Base-by-base conservation (phyloP, 768 basidiomycete species). In the Agrocybe pediades region DNA sequence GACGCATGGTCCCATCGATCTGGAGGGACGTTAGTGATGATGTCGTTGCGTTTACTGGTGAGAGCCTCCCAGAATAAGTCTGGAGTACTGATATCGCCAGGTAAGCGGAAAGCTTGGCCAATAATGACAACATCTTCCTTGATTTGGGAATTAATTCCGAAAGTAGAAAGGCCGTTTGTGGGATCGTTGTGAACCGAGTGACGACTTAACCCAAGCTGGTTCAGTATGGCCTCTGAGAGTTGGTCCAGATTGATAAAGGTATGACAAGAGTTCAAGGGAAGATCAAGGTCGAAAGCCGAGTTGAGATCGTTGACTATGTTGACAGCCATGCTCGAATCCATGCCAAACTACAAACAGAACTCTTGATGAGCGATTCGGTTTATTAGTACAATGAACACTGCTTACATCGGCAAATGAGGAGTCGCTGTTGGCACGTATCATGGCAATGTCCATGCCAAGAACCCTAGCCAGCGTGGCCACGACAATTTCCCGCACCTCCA, bases 1-100 rank as follows among this genome's bases (percentile, higher is more conserved):
- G 64, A 65, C 7, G 62, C 52, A 46, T 71, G 66, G 47, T 71
- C 70, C 70, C 69, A 69, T 27, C 69, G 60, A 25, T 69, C 62
- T 1, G 53, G 9, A n/a, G 68, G 69, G 21, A 66, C 41, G 2
- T 59, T 49, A 36, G 51, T 57, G 23, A 68, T 50, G 13, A 69
- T 53, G 41, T 68, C 64, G n/a, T 55, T 47, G 9, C 69, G 64
- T 53, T 60, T 61, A 42, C 62, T 53, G 13, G 64, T 29, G 2
- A 71, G 42, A 6, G 69, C 68, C 16, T 66, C 51, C 70, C 70
- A 69, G 42, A 70, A 59, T 6, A 52, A 25, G n/a, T 63, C 64
- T 9, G 64, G 56, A 8, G 54, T 62, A 48, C 62, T 59, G 30
- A 71, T 61, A 23, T 58, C 58, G 1, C 69, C 69, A 9, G 70